Base-by-base conservation (phyloP, 2,329 filamentous ascomycete genomes). In the Colletotrichum orbiculare region DNA sequence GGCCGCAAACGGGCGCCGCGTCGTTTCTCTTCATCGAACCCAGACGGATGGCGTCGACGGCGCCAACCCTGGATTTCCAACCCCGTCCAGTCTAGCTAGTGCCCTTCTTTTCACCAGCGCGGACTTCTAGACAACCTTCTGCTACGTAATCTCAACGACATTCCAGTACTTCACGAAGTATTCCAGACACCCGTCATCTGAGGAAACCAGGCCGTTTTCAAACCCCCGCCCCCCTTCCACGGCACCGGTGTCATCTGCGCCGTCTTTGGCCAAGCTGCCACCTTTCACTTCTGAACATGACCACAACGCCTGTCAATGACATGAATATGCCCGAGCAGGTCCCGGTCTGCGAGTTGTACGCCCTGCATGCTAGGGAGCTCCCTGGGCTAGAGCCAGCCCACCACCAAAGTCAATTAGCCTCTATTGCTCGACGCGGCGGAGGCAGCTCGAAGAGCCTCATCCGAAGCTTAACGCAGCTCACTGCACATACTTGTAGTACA, bases 331-430 rank as follows among this genome's bases (percentile, higher is more conserved):
- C 25, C 25, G 25, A 25, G 25, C 25, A 25, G 25, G 25, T 25
- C 25, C 25, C 25, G 4, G 25, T 25, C 25, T 25, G 25, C 25
- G 25, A 25, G 25, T 3, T 25, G 25, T 25, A 25, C 25, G 25
- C 25, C 42, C 43, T 56, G 54, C 35, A 25, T 53, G n/a, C 50
- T 34, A 15, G 54, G 45, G 17, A 49, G 43, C 12, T 57, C 49
- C 17, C 37, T 41, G 37, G 37, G 54, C 35, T 35, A 35, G 1
- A 48, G 45, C 45, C 34, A 57, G 45, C 54, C 49, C 45, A n/a
- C n/a, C 17, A 8, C 11, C 38, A 65, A 62, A 65, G 52, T 65
- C 62, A 65, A 62, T 62, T 62, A 41, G 54, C 3, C 25, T 13
- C 12, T 25, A 13, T 25, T 37, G 25, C 42, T 8, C 17, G 13